phyloP scores from a whole-genome alignment of 2,329 filamentous ascomycete species.

The Dryadomyces quercivorus region DNA sequence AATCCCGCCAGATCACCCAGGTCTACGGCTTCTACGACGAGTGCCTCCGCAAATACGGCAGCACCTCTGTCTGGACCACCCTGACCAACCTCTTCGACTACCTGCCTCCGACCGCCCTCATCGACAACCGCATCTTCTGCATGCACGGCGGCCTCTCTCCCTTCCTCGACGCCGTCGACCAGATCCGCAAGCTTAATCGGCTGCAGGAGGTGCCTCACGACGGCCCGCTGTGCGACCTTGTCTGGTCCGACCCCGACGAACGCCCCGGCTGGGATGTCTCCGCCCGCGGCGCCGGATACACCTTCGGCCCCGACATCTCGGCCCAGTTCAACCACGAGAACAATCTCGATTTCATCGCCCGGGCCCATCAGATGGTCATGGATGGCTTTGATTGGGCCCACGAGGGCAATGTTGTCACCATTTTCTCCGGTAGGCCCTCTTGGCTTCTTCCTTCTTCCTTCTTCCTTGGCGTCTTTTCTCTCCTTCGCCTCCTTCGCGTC shows the following conservation, averaged over 20 bases:
- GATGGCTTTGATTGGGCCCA: neutral
- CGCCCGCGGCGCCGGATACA: neutral
- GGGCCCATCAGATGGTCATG: conserved; percentile 2
- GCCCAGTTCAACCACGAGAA: neutral
- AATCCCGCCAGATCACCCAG: conserved; percentile 96
- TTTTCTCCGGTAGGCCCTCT: neutral
- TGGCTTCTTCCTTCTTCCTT: neutral
- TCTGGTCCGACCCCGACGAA: conserved; percentile 3
- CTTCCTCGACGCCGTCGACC: conserved; percentile 1
- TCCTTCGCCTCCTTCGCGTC: too few relatives aligned
- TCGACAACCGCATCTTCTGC: neutral
- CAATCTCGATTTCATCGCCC: neutral
- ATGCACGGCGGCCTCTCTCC: conserved; percentile 1
- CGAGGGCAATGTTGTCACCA: neutral
- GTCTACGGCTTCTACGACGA: conserved; percentile 99
- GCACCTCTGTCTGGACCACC: neutral
- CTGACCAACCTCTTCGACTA: conserved; percentile 1
- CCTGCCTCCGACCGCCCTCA: neutral
- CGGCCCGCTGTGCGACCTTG: neutral
- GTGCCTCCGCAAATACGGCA: conserved; percentile 58
- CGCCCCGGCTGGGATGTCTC: neutral
- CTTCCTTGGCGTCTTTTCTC: too few relatives aligned
- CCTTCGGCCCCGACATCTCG: conserved; percentile 1
- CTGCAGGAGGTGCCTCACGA: neutral
- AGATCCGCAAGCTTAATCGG: neutral